Conservation (phyloP, 228 moss, liverwort and hornwort species). For the Sphagnum magellanicum region DNA sequence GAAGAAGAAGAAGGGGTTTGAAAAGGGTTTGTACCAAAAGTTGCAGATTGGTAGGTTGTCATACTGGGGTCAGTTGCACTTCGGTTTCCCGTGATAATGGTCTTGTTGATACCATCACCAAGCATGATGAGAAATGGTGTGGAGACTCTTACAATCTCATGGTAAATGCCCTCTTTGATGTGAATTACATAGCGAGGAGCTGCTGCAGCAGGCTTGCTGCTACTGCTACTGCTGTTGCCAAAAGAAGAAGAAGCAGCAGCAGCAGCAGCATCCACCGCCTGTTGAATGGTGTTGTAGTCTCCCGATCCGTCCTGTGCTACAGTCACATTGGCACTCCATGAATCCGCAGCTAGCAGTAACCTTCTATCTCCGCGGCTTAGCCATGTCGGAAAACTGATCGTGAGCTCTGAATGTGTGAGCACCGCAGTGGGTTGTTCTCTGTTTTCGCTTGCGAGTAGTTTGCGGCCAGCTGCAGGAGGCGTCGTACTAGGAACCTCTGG, state of each 20-base stretch:
- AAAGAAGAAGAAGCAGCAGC: too few relatives aligned
- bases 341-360: background rate
- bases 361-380: conserved; percentile 2
- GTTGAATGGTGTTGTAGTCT: conserved; percentile 14
- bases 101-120: conserved; percentile 58
- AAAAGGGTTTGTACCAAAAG: conserved; percentile 37
- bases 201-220: conserved; percentile 1
- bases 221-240: conserved; percentile 1
- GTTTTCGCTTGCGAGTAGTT: background rate
- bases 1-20: background rate
- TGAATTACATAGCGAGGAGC: conserved; percentile 42
- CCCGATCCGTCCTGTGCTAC: conserved; percentile 39
- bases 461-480: conserved; percentile 5
- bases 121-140: conserved; percentile 35
- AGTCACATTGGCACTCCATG: conserved; percentile 4
- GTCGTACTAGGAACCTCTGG: conserved; percentile 2
- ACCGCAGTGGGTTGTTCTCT: background rate
- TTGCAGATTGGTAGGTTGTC: conserved; percentile 57
- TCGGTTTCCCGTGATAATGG: conserved; percentile 48
- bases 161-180: conserved; percentile 54
- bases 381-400: conserved; percentile 13
- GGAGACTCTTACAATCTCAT: conserved; percentile 33
- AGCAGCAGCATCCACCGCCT: conserved; percentile 26
- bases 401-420: background rate
- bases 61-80: conserved; percentile 30